Percentiles rank a stretch among this genome's conserved stretches.
phyloP scores from a whole-genome alignment of 805 yeast species.

The Nakazawaea laoshanensis region DNA sequence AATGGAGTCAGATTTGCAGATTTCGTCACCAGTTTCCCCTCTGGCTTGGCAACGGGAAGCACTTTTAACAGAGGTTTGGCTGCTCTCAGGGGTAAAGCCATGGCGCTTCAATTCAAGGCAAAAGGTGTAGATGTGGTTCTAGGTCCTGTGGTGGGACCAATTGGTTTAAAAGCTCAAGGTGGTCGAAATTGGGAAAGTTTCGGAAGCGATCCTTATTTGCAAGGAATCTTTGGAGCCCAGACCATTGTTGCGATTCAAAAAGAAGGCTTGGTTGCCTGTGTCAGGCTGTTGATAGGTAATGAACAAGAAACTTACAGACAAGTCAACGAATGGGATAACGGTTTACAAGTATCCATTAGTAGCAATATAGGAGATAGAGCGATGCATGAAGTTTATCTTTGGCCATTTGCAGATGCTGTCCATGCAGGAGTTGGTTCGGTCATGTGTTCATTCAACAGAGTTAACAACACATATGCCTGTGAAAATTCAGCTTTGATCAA shows the following conservation, averaged over 20 bases:
- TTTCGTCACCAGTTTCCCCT: conserved; percentile 46
- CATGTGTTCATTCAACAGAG: conserved; percentile 50
- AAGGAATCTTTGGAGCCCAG: conserved; percentile 43
- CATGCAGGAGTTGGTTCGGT: conserved; percentile 50
- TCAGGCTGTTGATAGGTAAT: conserved; percentile 46
- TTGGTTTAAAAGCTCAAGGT: conserved; percentile 52
- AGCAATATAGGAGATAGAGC: conserved; percentile 51
- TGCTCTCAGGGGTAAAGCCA: conserved; percentile 43
- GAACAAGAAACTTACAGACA: conserved; percentile 57
- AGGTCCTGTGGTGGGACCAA: conserved; percentile 51
- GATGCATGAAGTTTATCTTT: conserved; percentile 48
- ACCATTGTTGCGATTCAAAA: conserved; percentile 48
- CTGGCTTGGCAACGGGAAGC: conserved; percentile 48
- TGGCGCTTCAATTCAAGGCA: conserved; percentile 42
- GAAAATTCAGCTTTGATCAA: conserved; percentile 49
- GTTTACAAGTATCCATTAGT: conserved; percentile 33
- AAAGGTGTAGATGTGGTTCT: conserved; percentile 48
- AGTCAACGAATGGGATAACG: conserved; percentile 48
- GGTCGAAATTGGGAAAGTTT: conserved; percentile 59
- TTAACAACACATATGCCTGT: conserved; percentile 49
- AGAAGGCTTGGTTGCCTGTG: conserved; percentile 48
- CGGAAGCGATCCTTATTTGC: conserved; percentile 52
- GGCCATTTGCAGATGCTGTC: conserved; percentile 60
- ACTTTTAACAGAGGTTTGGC: conserved; percentile 46
- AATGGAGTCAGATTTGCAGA: conserved; percentile 51